Base-by-base conservation (phyloP, 2,329 filamentous ascomycete species). In the Ramularia endophylla region DNA sequence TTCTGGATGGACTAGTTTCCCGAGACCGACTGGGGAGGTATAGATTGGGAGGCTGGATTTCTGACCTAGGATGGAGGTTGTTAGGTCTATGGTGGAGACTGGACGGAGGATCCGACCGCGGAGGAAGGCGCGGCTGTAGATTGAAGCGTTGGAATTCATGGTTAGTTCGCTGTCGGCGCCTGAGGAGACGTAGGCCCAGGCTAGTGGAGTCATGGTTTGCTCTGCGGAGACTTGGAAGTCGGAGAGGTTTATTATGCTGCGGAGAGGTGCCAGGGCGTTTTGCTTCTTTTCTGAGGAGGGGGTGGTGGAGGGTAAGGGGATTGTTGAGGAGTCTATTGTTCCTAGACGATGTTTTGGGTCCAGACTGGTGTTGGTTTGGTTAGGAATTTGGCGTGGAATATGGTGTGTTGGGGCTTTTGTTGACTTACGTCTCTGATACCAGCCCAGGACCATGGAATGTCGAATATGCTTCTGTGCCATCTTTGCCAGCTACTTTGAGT, bases 391-490 rank as follows among this genome's bases (percentile, higher is more conserved):
- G n/a, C n/a, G n/a, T n/a, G n/a, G n/a, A n/a, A n/a, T n/a, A n/a
- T n/a, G n/a, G n/a, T n/a, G n/a, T n/a, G n/a, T n/a, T n/a, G n/a
- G n/a, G n/a, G n/a, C n/a, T n/a, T n/a, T n/a, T n/a, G 25, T 44
- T 44, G 19, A 65, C 61, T 43, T 62, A 56, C 19, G 66, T 60
- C 16, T 58, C 52, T 36, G 56, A 50, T 43, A 70, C 62, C 8
- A 70, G 56, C n/a, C 57, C 65, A 18, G 65, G 59, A 4, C 66
- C 59, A 56, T 78, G 74, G 27, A 74, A 66, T 46, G 68, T 66
- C 12, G 67, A 68, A 62, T 74, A 81, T 43, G 65, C 69, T 41
- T 63, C 64, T 32, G 71, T 75, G 2, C 72, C 74, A 59, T 78
- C 74, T 30, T 65, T 65, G 27, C 74, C 75, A 17, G 72, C 74